Percentiles rank a stretch among this genome's conserved stretches.
These are phyloP conservation scores for Trifolium repens DNA, from an alignment of 306 rosid species.

Conservation along the genomic window DNA sequence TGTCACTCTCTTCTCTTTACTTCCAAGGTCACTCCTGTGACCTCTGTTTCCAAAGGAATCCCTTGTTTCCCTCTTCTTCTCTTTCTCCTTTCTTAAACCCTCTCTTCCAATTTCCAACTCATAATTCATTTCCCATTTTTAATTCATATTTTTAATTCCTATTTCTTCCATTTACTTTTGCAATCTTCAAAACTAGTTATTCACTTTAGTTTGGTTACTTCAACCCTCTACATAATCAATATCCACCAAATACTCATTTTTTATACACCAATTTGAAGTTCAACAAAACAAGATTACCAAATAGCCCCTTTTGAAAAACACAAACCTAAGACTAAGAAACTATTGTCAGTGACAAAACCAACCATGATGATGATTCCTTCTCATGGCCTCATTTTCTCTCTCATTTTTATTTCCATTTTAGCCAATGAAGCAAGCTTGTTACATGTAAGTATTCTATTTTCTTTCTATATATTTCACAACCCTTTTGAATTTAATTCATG, in stretches of 20 bases:
- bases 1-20: slow-evolving; percentile 28
- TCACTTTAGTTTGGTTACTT: background rate
- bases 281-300: slow-evolving; percentile 33
- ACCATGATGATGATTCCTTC: slow-evolving; percentile 65
- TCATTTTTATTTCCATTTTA: slow-evolving; percentile 63
- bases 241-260: slow-evolving; percentile 40
- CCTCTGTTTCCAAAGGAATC: slow-evolving; percentile 45
- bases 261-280: slow-evolving; percentile 48
- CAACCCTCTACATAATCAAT: slow-evolving; percentile 11
- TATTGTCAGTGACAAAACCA: slow-evolving; percentile 46
- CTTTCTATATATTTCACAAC: background rate
- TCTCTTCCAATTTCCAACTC: slow-evolving; percentile 32
- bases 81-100: background rate
- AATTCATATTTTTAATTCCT: slow-evolving; percentile 2
- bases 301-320: slow-evolving; percentile 35
- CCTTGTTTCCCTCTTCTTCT: slow-evolving; percentile 37
- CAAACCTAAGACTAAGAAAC: slow-evolving; percentile 44
- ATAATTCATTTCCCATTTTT: slow-evolving; percentile 2
- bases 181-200: slow-evolving; percentile 25
- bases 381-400: slow-evolving; percentile 60
- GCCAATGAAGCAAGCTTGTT: slow-evolving; percentile 55
- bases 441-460: slow-evolving; percentile 58
- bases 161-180: slow-evolving; percentile 1
- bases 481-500: slow-evolving; percentile 30
- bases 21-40: slow-evolving; percentile 29